Conservation (phyloP, 2,329 filamentous ascomycete genomes). For the Trichocomaceae sp. region DNA sequence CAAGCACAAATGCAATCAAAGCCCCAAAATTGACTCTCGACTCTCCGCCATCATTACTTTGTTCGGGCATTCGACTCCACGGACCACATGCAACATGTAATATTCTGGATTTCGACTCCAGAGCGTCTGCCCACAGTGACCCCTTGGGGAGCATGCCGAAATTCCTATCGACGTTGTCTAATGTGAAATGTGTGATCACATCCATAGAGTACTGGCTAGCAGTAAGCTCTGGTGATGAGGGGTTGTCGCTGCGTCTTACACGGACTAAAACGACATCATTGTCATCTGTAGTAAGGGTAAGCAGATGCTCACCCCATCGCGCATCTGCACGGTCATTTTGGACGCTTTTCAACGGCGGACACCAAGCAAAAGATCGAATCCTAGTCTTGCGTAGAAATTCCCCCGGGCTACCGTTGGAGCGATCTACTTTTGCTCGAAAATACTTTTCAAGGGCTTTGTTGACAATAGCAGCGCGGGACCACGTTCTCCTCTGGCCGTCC, state of each 20-base stretch:
- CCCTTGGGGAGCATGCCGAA: slow-evolving; percentile 18
- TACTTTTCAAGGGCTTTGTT: slow-evolving; percentile 44
- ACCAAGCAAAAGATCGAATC: slow-evolving; percentile 41
- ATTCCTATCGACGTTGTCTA: slow-evolving; percentile 14
- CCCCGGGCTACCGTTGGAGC: slow-evolving; percentile 13
- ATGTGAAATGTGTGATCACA: slow-evolving; percentile 20
- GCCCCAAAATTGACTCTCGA: slow-evolving; percentile 9
- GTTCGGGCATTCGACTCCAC: slow-evolving; percentile 21
- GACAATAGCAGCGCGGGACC: slow-evolving; percentile 48
- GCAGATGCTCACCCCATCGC: slow-evolving; percentile 31
- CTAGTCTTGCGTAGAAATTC: slow-evolving; percentile 25
- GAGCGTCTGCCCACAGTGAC: slow-evolving; percentile 26
- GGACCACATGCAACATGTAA: slow-evolving; percentile 27
- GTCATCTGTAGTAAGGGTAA: slow-evolving; percentile 35
- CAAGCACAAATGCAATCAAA: slow-evolving; percentile 25
- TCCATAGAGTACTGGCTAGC: slow-evolving; percentile 19
- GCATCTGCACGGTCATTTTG: background rate
- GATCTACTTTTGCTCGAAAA: slow-evolving; percentile 21
- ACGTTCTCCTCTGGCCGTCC: slow-evolving; percentile 41
- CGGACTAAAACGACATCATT: slow-evolving; percentile 31
- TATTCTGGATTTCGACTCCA: slow-evolving; percentile 22
- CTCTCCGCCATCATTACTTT: background rate
- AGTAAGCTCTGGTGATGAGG: slow-evolving; percentile 2
- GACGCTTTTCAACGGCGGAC: slow-evolving; percentile 22
- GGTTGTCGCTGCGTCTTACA: slow-evolving; percentile 17